Evolutionary conservation across 2,329 filamentous ascomycete genomes (phyloP), one percentile per base, ranked within the genome.

Genomic region (Epichloe sibirici): DNA sequence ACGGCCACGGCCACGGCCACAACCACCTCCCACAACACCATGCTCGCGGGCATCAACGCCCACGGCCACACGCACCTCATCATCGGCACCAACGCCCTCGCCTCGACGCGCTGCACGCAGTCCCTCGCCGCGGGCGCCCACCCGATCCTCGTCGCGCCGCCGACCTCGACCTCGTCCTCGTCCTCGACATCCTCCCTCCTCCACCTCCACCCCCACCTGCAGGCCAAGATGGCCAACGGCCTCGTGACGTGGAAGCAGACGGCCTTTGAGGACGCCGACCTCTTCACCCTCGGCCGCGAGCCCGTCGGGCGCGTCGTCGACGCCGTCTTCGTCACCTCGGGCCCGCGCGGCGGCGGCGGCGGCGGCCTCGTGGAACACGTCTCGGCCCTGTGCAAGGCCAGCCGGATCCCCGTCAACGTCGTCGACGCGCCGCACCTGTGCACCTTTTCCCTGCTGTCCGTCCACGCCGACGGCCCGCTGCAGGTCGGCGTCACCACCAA

Each of bases 401-500:
- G 90, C 56, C 82, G 93, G 45, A 93, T 98, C 59, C 91, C 91
- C 35, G 77, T 98, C 64, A 98, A 98, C 68, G 89, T 97, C 28
- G 81, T 89, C 55, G 93, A 98, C 70, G 81, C 87, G 0, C 88
- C 91, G 0, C 77, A 81, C 37, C 83, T 97, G 15, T 96, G 90
- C 72, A 88, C 88, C 28, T 95, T 98, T 67, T 86, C 86, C 5
- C 77, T 98, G 50, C 81, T 97, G 45, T 93, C 90, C 25, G 94
- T 88, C 7, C 83, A 97, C 67, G 83, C 80, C 51, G 90, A 96
- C 63, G 93, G 93, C 0, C 91, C 93, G 9, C 75, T 98, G 42
- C 93, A 97, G 65, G 85, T 98, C 55, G 93, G 93, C 56, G 86
- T 98, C 53, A 97, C 93, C 3, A 97, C 93, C 1, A 96, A 94